phyloP scores from a whole-genome alignment of 345 rosid genomes.

The Kandelia obovata region DNA sequence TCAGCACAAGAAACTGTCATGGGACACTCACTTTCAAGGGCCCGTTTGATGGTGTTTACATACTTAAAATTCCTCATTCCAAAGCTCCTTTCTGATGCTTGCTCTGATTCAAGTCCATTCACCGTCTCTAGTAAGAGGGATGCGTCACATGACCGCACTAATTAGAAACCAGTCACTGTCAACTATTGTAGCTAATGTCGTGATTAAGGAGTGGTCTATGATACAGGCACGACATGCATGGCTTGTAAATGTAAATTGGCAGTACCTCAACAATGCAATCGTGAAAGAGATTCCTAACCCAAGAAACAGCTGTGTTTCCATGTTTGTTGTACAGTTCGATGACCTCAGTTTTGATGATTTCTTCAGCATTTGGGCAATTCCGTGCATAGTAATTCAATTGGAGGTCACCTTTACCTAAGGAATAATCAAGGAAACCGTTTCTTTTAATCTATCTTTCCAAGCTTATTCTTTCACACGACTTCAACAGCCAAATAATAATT shows the following conservation, averaged over 20 bases:
- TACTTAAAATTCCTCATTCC: slow-evolving; percentile 93
- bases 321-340: slow-evolving; percentile 54
- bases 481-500: no score
- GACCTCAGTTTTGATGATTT: slow-evolving; percentile 67
- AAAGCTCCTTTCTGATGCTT: slow-evolving; percentile 53
- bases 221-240: neutral
- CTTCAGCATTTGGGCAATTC: slow-evolving; percentile 83
- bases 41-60: slow-evolving; percentile 61
- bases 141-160: slow-evolving; percentile 68
- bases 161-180: slow-evolving; percentile 41
- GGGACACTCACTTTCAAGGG: slow-evolving; percentile 70
- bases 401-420: slow-evolving; percentile 52
- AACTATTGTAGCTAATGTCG: slow-evolving; percentile 65
- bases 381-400: slow-evolving; percentile 56
- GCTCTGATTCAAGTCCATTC: slow-evolving; percentile 54
- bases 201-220: slow-evolving; percentile 67
- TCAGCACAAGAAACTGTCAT: slow-evolving; percentile 77
- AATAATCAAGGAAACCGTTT: no score
- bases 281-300: slow-evolving; percentile 92
- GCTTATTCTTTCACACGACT: no score
- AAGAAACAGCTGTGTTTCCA: slow-evolving; percentile 85
- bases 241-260: no score
- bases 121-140: slow-evolving; percentile 59
- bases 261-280: slow-evolving; percentile 65
- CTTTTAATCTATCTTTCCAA: no score